Evolutionary conservation across 2,329 filamentous ascomycete genomes (phyloP), one percentile per base, ranked within the genome.

Genomic region (Orbilia blumenaviensis): DNA sequence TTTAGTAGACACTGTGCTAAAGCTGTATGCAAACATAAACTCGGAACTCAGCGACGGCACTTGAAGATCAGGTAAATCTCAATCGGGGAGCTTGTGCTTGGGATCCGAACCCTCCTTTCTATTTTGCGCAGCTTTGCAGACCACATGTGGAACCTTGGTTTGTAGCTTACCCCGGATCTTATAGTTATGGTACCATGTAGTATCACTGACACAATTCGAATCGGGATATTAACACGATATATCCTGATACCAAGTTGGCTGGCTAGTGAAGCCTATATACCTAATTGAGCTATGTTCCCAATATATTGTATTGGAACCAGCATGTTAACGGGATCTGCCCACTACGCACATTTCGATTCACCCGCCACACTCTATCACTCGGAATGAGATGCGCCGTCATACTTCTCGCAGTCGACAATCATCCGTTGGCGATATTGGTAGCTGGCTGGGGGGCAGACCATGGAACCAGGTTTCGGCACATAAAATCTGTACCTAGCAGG

Each of bases 381-480:
- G 67, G 67, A 64, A 50, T 21, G 67, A 72, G 48, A 58, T 72
- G 34, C 41, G 67, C 67, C 67, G 67, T 60, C 38, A 46, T 21
- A 34, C 23, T 29, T 6, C 44, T 46, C 58, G 58, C 48, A 54
- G 44, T 34, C 56, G 18, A 63, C 18, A 46, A 72, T 72, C 58
- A 64, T 27, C 67, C 67, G 46, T 48, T 56, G 46, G 48, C n/a
- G 42, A 48, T 42, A 56, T 21, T 34, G 18, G 36, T 21, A 23
- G 32, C 44, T 69, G 44, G 52, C 32, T n/a, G n/a, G n/a, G 42
- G 54, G 29, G 21, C 14, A 38, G 18, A 61, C 34, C 14, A 69
- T 42, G 54, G 44, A 44, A 62, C 56, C 18, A 62, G 44, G 18
- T 62, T 69, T 69, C 66, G 66, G 56, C 66, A 63, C 52, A 56